Conservation (phyloP, 2,329 filamentous ascomycete species). For the Capronia americana region DNA sequence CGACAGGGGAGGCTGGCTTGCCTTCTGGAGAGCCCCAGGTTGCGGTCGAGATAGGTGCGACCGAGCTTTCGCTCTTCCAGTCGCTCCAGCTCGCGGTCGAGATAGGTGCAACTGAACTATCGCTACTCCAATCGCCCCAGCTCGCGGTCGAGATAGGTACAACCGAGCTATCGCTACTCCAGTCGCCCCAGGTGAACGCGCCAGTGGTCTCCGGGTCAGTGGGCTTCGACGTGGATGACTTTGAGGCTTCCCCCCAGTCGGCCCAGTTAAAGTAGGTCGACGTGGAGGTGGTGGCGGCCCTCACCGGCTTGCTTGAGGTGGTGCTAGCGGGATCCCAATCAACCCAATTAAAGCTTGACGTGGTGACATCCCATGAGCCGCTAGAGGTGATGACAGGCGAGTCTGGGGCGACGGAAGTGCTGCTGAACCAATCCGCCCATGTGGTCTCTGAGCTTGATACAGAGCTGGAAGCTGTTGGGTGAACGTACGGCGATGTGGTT, state of each 20-base stretch:
- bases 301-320: neutral
- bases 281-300: neutral
- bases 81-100: neutral
- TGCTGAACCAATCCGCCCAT: neutral
- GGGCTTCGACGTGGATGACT: slow-evolving; percentile 5
- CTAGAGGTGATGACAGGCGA: neutral
- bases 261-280: slow-evolving; percentile 5
- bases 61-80: neutral
- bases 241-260: slow-evolving; percentile 10
- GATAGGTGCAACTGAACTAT: neutral
- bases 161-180: neutral
- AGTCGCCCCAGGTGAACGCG: slow-evolving; percentile 13
- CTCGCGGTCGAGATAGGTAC: neutral
- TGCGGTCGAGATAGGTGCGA: neutral
- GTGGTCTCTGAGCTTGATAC: slow-evolving; percentile 1
- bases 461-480: slow-evolving; percentile 9
- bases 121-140: slow-evolving; percentile 13
- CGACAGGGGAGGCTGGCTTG: slow-evolving; percentile 8
- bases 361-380: slow-evolving; percentile 1
- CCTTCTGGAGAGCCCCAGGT: slow-evolving; percentile 5
- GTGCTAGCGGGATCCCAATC: slow-evolving; percentile 19
- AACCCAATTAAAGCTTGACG: slow-evolving; percentile 5
- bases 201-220: neutral
- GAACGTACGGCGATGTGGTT: slow-evolving; percentile 6
- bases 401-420: neutral